A percentile compares a stretch with the other conserved stretches of the same genome.
phyloP scores from a whole-genome alignment of 208 protist genomes.

The Leishmania turanica region DNA sequence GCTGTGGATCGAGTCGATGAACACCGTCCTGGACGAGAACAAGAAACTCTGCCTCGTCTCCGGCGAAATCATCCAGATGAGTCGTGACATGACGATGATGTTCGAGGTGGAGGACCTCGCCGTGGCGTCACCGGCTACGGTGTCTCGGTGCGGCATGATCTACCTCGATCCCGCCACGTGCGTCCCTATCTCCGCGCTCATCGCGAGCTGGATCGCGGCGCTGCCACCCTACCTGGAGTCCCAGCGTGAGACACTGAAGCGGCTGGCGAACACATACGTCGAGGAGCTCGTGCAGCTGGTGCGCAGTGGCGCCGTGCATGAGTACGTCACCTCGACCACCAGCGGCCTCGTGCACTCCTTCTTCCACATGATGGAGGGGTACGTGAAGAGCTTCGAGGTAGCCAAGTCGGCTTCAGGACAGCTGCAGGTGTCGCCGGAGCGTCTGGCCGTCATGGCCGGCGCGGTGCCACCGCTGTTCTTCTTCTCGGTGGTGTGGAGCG shows the following conservation, averaged over 20 bases:
- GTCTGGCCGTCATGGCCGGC: conserved; percentile 47
- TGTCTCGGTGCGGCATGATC: conserved; percentile 98
- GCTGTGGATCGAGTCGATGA: conserved; percentile 97
- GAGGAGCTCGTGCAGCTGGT: conserved; percentile 86
- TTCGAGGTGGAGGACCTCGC: conserved; percentile 98
- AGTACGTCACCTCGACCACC: conserved; percentile 95
- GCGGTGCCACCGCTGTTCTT: conserved; percentile 93
- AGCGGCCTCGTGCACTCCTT: conserved; percentile 92
- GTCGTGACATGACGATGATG: conserved; percentile 96
- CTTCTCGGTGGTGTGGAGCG: conserved; percentile 96
- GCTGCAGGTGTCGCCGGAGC: conserved; percentile 44
- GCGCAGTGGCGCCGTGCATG: conserved; percentile 62
- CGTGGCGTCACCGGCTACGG: conserved; percentile 97
- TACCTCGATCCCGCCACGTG: conserved; percentile 96
- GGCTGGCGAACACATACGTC: conserved; percentile 85
- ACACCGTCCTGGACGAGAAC: conserved; percentile 96
- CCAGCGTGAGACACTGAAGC: conserved; percentile 53
- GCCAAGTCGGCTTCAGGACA: conserved; percentile 16
- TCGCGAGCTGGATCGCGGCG: conserved; percentile 85
- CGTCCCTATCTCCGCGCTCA: conserved; percentile 67
- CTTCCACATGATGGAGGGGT: conserved; percentile 95
- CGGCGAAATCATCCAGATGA: conserved; percentile 96
- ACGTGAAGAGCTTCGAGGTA: conserved; percentile 70
- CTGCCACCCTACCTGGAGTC: conserved; percentile 83
- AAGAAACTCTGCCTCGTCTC: conserved; percentile 97